phyloP scores from a whole-genome alignment of 2,329 filamentous ascomycete species.

The Paecilomyces niveus region DNA sequence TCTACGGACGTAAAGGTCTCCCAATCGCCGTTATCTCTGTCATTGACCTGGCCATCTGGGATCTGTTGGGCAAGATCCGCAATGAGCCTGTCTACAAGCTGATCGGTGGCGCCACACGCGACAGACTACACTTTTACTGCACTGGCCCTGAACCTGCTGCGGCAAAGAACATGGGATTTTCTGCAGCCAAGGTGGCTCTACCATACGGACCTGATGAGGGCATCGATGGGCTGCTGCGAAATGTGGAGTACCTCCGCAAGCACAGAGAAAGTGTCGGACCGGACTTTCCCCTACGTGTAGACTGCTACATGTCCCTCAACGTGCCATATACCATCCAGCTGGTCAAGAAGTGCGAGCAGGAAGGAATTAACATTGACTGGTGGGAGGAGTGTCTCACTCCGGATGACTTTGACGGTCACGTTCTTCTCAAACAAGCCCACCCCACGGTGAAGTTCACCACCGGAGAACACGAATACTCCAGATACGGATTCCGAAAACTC shows the following conservation, averaged over 20 bases:
- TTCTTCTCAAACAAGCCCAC: conserved; percentile 82
- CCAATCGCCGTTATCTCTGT: conserved; percentile 88
- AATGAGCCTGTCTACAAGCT: conserved; percentile 92
- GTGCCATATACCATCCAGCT: conserved; percentile 90
- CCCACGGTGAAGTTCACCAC: conserved; percentile 90
- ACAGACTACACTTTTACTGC: conserved; percentile 86
- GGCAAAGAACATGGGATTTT: conserved; percentile 81
- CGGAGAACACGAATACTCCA: conserved; percentile 90
- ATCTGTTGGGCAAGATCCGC: conserved; percentile 81
- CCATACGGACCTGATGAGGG: conserved; percentile 88
- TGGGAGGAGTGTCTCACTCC: conserved; percentile 92
- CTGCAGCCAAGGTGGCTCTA: conserved; percentile 81
- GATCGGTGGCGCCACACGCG: conserved; percentile 82
- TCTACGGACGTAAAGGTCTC: conserved; percentile 89
- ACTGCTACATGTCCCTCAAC: conserved; percentile 95
- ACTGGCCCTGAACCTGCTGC: conserved; percentile 78
- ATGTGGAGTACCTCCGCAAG: conserved; percentile 78
- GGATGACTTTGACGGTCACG: conserved; percentile 87
- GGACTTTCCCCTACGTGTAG: conserved; percentile 88
- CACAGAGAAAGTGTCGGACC: conserved; percentile 79
- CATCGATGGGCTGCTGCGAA: conserved; percentile 72
- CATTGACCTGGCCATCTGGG: conserved; percentile 89
- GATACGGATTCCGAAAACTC: conserved; percentile 90
- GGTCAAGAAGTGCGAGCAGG: conserved; percentile 70
- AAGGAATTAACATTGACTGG: conserved; percentile 87